Evolutionary conservation across 2,329 filamentous ascomycete genomes (phyloP).

Genomic region (Stylonectria norvegica): DNA sequence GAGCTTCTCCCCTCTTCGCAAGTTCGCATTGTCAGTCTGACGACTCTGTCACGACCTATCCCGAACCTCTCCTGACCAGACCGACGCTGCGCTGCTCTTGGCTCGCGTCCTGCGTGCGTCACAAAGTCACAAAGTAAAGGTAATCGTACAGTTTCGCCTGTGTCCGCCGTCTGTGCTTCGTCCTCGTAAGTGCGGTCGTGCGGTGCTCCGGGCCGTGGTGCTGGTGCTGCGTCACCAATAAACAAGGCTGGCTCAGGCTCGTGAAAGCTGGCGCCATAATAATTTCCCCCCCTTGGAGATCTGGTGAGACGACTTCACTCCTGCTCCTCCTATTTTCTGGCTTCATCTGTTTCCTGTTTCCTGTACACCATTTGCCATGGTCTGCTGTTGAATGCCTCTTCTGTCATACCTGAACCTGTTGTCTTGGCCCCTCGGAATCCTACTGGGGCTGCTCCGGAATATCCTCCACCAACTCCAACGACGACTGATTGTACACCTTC

Average conservation of each 20-base stretch:
- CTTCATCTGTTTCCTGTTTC: constrained; percentile 7
- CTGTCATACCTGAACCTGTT: constrained; percentile 26
- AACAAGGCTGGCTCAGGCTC: constrained; percentile 16
- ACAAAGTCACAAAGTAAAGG: no score
- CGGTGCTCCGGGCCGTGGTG: neutral
- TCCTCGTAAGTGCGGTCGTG: constrained; percentile 9
- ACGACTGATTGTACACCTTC: constrained; percentile 15
- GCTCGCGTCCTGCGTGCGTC: constrained; percentile 8
- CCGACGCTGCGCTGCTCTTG: constrained; percentile 2
- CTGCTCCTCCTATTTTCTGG: constrained; percentile 12
- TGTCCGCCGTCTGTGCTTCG: no score
- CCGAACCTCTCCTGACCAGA: constrained; percentile 16
- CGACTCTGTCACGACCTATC: constrained; percentile 4
- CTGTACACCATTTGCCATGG: constrained; percentile 5
- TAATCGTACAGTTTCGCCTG: no score
- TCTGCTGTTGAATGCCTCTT: constrained; percentile 26
- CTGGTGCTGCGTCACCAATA: constrained; percentile 18
- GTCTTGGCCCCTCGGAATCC: constrained; percentile 29
- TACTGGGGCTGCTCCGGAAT: constrained; percentile 26
- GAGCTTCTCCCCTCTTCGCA: constrained; percentile 19
- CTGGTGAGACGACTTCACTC: constrained; percentile 23
- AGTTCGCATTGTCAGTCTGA: neutral
- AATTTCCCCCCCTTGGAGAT: constrained; percentile 22
- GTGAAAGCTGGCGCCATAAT: constrained; percentile 28
- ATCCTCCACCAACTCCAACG: constrained; percentile 26